Percentiles rank a stretch among this genome's conserved stretches.
Evolutionary conservation across 1,284 basidiomycete species (phyloP).

Genomic region (Sanghuangporus weigelae): DNA sequence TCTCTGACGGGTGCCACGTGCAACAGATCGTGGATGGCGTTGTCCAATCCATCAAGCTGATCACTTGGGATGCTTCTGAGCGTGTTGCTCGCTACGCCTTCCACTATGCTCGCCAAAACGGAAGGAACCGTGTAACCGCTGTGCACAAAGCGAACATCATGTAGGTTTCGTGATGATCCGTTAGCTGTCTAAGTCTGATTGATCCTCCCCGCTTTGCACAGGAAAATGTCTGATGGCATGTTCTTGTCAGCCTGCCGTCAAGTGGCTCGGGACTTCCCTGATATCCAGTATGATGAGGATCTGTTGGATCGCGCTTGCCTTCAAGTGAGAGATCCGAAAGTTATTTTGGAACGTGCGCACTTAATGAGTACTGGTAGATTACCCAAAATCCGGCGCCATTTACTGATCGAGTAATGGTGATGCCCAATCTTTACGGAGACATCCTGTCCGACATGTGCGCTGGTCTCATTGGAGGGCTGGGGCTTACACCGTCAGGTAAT

Average conservation of each 20-base stretch:
- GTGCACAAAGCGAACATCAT: conserved; percentile 99
- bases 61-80: conserved; percentile 98
- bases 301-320: conserved; percentile 96
- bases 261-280: conserved; percentile 95
- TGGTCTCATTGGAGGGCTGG: conserved; percentile 96
- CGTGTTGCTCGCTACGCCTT: conserved; percentile 99
- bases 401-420: conserved; percentile 98
- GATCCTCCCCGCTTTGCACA: conserved; percentile 25
- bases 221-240: conserved; percentile 99
- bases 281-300: conserved; percentile 95
- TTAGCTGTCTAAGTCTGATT: background rate
- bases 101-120: conserved; percentile 89
- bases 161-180: conserved; percentile 36
- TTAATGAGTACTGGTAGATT: conserved; percentile 41
- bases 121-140: conserved; percentile 91
- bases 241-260: conserved; percentile 97
- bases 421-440: conserved; percentile 98
- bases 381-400: conserved; percentile 93
- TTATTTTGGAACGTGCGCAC: background rate
- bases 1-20: conserved; percentile 14
- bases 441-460: conserved; percentile 99
- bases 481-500: conserved; percentile 97
- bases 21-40: conserved; percentile 89
- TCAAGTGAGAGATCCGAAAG: conserved; percentile 45
- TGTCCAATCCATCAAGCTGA: conserved; percentile 99